Conservation (phyloP, 2,329 filamentous ascomycete species). For the Huntiella moniliformis region DNA sequence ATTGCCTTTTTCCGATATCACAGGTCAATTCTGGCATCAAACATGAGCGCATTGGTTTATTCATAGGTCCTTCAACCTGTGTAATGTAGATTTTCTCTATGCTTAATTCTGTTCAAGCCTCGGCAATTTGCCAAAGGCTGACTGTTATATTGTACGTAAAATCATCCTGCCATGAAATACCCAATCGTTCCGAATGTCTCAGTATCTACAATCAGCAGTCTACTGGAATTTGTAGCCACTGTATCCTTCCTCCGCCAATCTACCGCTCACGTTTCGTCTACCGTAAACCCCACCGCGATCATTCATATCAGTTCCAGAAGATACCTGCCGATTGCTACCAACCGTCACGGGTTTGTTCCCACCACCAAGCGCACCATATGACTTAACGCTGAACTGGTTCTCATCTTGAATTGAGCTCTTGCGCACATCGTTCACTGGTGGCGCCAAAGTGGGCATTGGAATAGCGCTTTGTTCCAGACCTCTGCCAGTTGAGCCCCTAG, state of each 20-base stretch:
- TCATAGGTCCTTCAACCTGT: no score
- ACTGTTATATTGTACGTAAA: no score
- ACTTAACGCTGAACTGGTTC: constrained; percentile 30
- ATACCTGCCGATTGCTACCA: constrained; percentile 32
- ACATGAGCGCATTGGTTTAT: no score
- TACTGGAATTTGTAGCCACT: not conserved
- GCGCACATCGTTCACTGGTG: constrained; percentile 14
- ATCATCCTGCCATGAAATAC: no score
- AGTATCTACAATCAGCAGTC: not conserved
- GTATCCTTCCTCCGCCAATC: constrained; percentile 45
- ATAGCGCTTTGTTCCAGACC: not conserved
- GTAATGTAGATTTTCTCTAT: no score
- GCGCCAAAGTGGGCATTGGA: constrained; percentile 1
- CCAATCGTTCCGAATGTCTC: not conserved
- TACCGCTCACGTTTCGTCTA: constrained; percentile 51
- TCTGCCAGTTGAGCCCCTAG: not conserved
- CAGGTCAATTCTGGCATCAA: no score
- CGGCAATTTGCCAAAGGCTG: no score
- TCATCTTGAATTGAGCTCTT: constrained; percentile 32
- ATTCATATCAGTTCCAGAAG: constrained; percentile 38
- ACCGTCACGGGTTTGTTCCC: constrained; percentile 32
- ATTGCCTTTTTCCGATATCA: no score
- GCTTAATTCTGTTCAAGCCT: no score
- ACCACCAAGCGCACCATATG: constrained; percentile 39
- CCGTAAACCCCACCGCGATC: constrained; percentile 19